Conservation (phyloP, 352 stramenopile genomes). For the Globisporangium spinosum region DNA sequence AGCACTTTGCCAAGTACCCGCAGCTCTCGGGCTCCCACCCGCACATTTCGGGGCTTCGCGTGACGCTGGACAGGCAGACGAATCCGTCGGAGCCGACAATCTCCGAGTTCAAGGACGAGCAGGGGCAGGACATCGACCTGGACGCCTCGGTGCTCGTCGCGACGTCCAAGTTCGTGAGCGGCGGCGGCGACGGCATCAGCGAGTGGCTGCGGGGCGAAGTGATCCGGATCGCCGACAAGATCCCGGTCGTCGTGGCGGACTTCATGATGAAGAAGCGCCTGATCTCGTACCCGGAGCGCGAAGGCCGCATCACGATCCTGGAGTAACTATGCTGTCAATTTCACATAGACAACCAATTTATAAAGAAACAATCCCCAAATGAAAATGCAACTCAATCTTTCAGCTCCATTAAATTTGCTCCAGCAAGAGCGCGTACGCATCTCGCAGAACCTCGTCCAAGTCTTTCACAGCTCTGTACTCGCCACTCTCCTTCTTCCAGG, state of each 20-base stretch:
- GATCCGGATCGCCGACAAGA: constrained; percentile 41
- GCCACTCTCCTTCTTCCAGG: neutral
- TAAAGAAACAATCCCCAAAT: neutral
- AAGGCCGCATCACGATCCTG: constrained; percentile 62
- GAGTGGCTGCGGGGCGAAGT: constrained; percentile 66
- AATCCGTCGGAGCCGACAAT: constrained; percentile 23
- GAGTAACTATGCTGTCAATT: constrained; percentile 29
- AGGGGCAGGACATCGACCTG: constrained; percentile 46
- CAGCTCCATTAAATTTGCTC: constrained; percentile 24
- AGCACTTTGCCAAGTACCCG: constrained; percentile 77
- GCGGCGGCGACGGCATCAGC: constrained; percentile 70
- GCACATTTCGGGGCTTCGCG: constrained; percentile 65
- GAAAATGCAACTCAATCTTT: neutral
- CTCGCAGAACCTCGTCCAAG: constrained; percentile 31
- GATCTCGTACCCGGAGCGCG: constrained; percentile 50
- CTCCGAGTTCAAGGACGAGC: constrained; percentile 41
- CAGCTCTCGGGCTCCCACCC: constrained; percentile 74
- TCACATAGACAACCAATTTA: neutral
- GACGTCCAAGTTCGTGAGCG: constrained; percentile 78
- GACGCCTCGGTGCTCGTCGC: constrained; percentile 56
- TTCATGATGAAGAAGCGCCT: constrained; percentile 69
- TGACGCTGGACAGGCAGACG: constrained; percentile 28
- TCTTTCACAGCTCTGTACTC: constrained; percentile 18
- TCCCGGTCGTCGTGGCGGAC: constrained; percentile 46
- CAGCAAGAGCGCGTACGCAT: constrained; percentile 35